Base-by-base conservation (phyloP, 2,329 filamentous ascomycete species). In the Rhynchosporium secalis region DNA sequence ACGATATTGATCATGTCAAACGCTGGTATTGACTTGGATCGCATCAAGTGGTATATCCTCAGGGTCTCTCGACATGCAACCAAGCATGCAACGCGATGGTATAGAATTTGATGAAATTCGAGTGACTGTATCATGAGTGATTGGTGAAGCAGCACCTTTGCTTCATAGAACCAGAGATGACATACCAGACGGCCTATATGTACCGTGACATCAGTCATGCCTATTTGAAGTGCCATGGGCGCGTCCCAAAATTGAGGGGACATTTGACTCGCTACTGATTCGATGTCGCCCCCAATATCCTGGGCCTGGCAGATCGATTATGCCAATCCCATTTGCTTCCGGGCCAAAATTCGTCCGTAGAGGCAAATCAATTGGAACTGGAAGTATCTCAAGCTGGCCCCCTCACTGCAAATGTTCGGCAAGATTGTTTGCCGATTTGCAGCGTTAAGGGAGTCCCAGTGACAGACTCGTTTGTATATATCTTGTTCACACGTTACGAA, bases 361-460 rank as follows among this genome's bases (percentile, higher is more conserved):
- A 66, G 20, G 12, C 28, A 15, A 20, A 61, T 56, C 49, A 66
- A 31, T 8, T 62, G 45, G 29, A 61, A 52, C 26, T 63, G 62
- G 10, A 66, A 63, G 7, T 33, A 55, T n/a, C 12, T 58, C n/a
- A 45, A 43, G 6, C 57, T 43, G 4, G 43, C 56, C 7, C 33
- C 28, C 26, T 28, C 13, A 2, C 54, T 41, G 38, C 56, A 48
- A 5, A 56, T 36, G 13, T 31, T 31, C 3, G 51, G 48, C 7
- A 12, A n/a, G 36, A 65, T 59, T 2, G 58, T 58, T 28, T 48
- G 40, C 31, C 62, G 43, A 28, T 66, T 51, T 2, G 47, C 59
- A 1, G 74, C 75, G 62, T 20, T 79, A 79, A 1, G 83, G 83
- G 5, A 85, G 76, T 13, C 83, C 83, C 4, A 85, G 76, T 15